Base-by-base conservation (phyloP, 768 basidiomycete genomes). In the Leccinum broughii region DNA sequence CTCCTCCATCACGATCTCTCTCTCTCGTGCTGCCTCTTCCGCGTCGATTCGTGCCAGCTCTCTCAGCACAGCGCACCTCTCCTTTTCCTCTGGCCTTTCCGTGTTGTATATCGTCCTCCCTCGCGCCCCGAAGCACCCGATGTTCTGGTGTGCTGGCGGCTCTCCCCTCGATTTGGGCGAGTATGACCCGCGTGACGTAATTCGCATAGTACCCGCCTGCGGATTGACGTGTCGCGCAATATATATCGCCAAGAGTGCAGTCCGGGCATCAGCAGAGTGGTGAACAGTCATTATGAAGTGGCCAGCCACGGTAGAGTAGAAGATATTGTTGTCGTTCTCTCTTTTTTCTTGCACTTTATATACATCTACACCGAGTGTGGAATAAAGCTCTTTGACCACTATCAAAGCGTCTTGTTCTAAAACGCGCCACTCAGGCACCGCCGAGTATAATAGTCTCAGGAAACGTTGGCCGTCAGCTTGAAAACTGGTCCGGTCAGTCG, bases 191-290 rank as follows among this genome's bases (percentile, higher is more conserved):
- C 35, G 35, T 5, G 56, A 39, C 24, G 37, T 15, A 1, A 22
- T 5, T 15, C 15, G 32, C 37, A n/a, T 35, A n/a, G n/a, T n/a
- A 1, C 67, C 66, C 62, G 67, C 62, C 67, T 46, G 70, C 64
- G 58, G 59, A 56, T 58, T 62, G 35, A 59, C 54, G 34, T 57
- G 56, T 14, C 64, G 76, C 14, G 71, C 69, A 41, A 69, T 51
- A 51, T 73, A 71, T n/a, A 62, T 62, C 51, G 65, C 64, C 64
- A 70, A 67, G 39, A 77, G 57, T 28, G 77, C 76, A 51, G 69
- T 63, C 37, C 72, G 70, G 17, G 76, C 76, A 60, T 77, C 77
- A 35, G 76, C 70, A 54, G 77, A 66, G 55, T 76, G 65, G 46
- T 59, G 63, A 34, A 59, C 59, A 50, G 63, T 56, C 68, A 68